phyloP scores from a whole-genome alignment of 2,329 filamentous ascomycete species.

The Boeremia exigua region DNA sequence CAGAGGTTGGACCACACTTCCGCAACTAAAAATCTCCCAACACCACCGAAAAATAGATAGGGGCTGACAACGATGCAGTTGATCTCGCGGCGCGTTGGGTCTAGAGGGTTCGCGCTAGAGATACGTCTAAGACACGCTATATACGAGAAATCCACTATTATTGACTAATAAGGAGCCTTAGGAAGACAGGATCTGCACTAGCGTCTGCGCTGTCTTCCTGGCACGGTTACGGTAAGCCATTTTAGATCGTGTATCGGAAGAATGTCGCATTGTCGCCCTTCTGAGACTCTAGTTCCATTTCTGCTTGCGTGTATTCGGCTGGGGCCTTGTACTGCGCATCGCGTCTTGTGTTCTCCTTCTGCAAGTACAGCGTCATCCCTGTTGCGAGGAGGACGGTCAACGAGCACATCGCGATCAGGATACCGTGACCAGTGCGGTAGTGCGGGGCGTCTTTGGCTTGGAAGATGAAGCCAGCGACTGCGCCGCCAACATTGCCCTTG shows the following conservation, averaged over 20 bases:
- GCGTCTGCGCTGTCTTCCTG: no score
- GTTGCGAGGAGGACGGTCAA: slow-evolving; percentile 14
- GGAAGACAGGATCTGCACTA: no score
- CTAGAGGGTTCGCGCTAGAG: neutral
- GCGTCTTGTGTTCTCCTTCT: slow-evolving; percentile 60
- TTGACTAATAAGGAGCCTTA: neutral
- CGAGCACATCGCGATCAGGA: neutral
- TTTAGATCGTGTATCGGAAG: slow-evolving; percentile 37
- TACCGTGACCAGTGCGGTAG: slow-evolving; percentile 5
- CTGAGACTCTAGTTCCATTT: slow-evolving; percentile 60
- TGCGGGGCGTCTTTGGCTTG: slow-evolving; percentile 3
- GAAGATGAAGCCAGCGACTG: slow-evolving; percentile 10
- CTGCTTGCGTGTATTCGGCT: slow-evolving; percentile 26
- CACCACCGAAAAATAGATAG: neutral
- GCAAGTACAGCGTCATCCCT: slow-evolving; percentile 63
- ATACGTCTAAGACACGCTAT: neutral
- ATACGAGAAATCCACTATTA: neutral
- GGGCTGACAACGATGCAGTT: neutral
- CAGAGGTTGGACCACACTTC: neutral
- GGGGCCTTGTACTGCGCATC: slow-evolving; percentile 36
- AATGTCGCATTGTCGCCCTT: slow-evolving; percentile 59
- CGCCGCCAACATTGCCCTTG: slow-evolving; percentile 9
- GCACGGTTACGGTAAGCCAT: no score
- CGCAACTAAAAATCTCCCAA: neutral
- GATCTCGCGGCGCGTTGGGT: neutral